These are phyloP conservation scores for Aspergillus nanangensis DNA, from an alignment of 495 filamentous ascomycete genomes.

Conservation along the genomic window DNA sequence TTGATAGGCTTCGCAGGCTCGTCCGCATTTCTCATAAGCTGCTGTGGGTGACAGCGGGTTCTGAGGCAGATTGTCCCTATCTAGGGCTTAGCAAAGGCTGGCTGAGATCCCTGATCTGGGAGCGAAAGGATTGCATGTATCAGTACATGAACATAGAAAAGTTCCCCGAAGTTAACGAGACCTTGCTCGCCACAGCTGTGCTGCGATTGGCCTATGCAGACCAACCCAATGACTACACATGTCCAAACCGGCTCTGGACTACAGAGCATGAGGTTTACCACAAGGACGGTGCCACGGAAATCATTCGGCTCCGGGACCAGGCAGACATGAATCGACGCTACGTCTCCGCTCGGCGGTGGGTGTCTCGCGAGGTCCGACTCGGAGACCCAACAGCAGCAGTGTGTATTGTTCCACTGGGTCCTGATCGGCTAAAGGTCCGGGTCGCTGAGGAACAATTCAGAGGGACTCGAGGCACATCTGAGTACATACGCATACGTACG, in stretches of 20 bases:
- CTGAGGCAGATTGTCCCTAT: constrained; percentile 1
- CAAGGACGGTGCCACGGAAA: background rate
- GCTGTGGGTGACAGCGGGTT: constrained; percentile 9
- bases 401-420: background rate
- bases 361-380: background rate
- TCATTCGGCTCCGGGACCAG: background rate
- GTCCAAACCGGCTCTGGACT: background rate
- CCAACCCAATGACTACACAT: background rate
- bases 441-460: background rate
- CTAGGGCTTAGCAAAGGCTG: constrained; percentile 5
- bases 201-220: background rate
- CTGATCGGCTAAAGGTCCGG: background rate
- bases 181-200: background rate
- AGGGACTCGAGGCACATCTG: background rate
- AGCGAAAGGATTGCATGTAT: background rate
- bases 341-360: background rate
- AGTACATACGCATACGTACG: background rate
- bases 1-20: background rate
- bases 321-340: constrained; percentile 1
- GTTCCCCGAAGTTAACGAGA: background rate
- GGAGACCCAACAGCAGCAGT: background rate
- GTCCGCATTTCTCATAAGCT: background rate
- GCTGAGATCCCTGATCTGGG: background rate
- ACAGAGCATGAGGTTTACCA: background rate
- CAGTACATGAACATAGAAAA: background rate